A percentile compares a stretch with the other conserved stretches of the same genome.
These are phyloP conservation scores for Aspergillus fijiensis DNA, from an alignment of 2,329 filamentous ascomycete species.

Conservation along the genomic window DNA sequence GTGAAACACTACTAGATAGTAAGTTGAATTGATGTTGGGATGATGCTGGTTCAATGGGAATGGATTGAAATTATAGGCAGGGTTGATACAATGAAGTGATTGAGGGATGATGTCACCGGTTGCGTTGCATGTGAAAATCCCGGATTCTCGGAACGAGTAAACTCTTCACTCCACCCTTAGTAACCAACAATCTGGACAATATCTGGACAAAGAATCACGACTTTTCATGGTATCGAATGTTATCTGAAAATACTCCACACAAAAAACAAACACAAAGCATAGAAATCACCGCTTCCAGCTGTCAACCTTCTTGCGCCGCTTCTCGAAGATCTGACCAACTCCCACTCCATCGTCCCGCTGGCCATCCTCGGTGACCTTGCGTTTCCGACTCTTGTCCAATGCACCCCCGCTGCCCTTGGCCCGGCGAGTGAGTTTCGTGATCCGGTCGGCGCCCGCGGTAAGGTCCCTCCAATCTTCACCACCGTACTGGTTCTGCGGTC, in stretches of 20 bases:
- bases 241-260: slow-evolving; percentile 1
- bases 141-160: not conserved
- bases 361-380: slow-evolving; percentile 69
- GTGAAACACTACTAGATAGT: too few relatives aligned
- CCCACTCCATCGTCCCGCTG: slow-evolving; percentile 62
- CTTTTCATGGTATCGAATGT: slow-evolving; percentile 8
- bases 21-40: slow-evolving; percentile 31
- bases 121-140: not conserved
- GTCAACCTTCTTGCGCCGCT: slow-evolving; percentile 46
- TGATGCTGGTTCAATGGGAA: slow-evolving; percentile 6
- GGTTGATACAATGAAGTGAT: not conserved
- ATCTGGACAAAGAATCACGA: not conserved
- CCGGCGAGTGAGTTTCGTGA: slow-evolving; percentile 75
- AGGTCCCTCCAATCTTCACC: slow-evolving; percentile 92
- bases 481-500: slow-evolving; percentile 64
- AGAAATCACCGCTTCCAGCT: slow-evolving; percentile 38
- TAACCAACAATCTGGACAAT: not conserved
- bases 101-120: slow-evolving; percentile 6
- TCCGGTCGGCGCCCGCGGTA: slow-evolving; percentile 81
- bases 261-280: not conserved
- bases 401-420: slow-evolving; percentile 59
- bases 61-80: not conserved
- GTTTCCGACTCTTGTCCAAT: slow-evolving; percentile 83
- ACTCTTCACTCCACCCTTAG: too few relatives aligned
- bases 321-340: slow-evolving; percentile 63